Base-by-base conservation (phyloP, 1,284 basidiomycete species). In the Exobasidium rhododendri region DNA sequence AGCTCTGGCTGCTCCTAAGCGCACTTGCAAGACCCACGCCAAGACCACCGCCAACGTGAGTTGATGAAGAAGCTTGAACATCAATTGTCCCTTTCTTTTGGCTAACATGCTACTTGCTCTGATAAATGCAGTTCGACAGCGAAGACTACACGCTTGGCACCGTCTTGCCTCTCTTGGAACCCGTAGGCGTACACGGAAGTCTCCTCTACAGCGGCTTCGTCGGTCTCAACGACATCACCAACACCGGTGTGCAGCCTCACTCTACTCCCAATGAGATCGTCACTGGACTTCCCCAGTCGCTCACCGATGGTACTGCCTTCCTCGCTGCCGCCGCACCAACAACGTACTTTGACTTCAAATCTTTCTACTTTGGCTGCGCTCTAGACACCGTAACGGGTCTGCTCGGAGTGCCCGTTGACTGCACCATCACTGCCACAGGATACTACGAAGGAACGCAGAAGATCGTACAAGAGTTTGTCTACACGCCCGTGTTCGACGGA, bases 391-490 rank as follows among this genome's bases (percentile, higher is more conserved):
- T 26, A 5, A 13, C 20, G 14, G 20, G n/a, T 50, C 13, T 26
- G 13, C n/a, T 28, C 13, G 47, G 47, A 7, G 24, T 50, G 22
- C 20, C 47, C 20, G 13, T 14, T 24, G 13, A n/a, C 14, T 50
- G 47, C 24, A 50, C n/a, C n/a, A 20, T 50, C 20, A 50, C 47
- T 24, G 14, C 35, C 13, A 55, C 31, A 2, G 53, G 32, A 3
- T 55, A 45, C 14, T 55, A 55, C 17, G 2, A 55, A 44, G 53
- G 53, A 20, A 55, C 17, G 28, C 4, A 24, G 4, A 35, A 20
- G 20, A 30, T 13, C 24, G 24, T 17, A 20, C 4, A 24, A 35
- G 28, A 14, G 4, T 32, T 24, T 4, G 17, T 32, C 4, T 55
- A 45, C 24, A 3, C n/a, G 14, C 53, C 53, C 2, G 24, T 14